Percentiles rank a stretch among this genome's conserved stretches.
These are phyloP conservation scores for Vigna hirtella DNA, from an alignment of 306 rosid genomes.

Conservation along the genomic window DNA sequence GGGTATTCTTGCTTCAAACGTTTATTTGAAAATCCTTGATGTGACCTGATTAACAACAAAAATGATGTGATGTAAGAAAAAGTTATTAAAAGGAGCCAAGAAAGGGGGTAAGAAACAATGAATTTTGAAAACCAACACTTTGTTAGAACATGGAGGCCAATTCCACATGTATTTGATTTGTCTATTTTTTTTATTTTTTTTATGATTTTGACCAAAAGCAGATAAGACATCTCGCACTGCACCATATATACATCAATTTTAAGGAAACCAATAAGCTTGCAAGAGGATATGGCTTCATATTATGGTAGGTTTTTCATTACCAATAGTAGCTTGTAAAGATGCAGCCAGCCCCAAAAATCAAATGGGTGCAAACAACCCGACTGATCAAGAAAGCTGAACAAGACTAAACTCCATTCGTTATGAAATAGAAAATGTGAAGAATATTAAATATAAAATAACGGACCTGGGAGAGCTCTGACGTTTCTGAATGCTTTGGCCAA, in stretches of 20 bases:
- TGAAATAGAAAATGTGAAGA: conserved; percentile 17
- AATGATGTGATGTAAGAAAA: conserved; percentile 12
- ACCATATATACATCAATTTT: neutral
- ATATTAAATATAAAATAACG: conserved; percentile 34
- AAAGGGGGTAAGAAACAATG: neutral
- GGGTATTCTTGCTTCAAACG: conserved; percentile 88
- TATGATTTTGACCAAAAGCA: conserved; percentile 17
- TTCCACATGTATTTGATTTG: conserved; percentile 9
- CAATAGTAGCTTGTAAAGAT: conserved; percentile 10
- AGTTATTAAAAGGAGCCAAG: neutral
- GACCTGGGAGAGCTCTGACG: conserved; percentile 88
- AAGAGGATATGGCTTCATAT: conserved; percentile 5
- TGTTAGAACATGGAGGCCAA: conserved; percentile 2
- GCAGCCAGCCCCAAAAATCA: neutral
- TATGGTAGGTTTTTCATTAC: conserved; percentile 7
- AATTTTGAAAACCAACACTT: neutral
- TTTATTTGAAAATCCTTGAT: conserved; percentile 73
- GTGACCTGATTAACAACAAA: conserved; percentile 53
- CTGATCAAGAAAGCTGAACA: conserved; percentile 16
- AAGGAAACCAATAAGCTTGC: conserved; percentile 11
- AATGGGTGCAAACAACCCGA: conserved; percentile 19
- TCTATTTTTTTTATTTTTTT: neutral
- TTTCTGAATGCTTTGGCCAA: conserved; percentile 63
- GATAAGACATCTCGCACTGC: neutral
- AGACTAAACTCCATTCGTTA: conserved; percentile 5